Evolutionary conservation across 2,329 filamentous ascomycete species (phyloP).

Genomic region (Cladobotryum mycophilum): DNA sequence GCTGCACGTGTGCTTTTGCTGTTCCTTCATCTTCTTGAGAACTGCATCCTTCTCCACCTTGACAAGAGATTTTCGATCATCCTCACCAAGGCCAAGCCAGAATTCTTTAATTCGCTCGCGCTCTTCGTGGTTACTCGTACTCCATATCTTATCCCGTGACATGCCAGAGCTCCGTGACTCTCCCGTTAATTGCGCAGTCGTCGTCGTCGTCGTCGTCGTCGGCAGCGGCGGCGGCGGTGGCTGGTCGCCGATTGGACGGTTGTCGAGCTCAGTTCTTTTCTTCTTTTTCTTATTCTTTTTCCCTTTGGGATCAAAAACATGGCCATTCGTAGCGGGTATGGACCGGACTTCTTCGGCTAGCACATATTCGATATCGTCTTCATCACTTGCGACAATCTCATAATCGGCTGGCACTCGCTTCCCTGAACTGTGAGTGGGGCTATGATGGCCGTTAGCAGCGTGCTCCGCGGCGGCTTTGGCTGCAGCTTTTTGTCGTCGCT

Average conservation of each 20-base stretch:
- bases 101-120: constrained; percentile 97
- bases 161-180: constrained; percentile 36
- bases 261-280: constrained; percentile 20
- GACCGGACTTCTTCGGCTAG: constrained; percentile 24
- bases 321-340: constrained; percentile 27
- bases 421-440: constrained; percentile 25
- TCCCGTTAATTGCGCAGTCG: constrained; percentile 21
- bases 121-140: constrained; percentile 88
- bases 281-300: constrained; percentile 66
- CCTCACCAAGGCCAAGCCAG: constrained; percentile 90
- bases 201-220: too few relatives aligned
- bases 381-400: constrained; percentile 51
- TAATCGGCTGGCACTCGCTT: constrained; percentile 32
- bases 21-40: constrained; percentile 98
- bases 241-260: constrained; percentile 3
- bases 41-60: constrained; percentile 99
- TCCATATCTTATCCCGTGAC: constrained; percentile 89
- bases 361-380: constrained; percentile 41
- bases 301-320: constrained; percentile 32
- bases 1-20: constrained; percentile 98
- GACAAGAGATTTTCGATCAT: constrained; percentile 88
- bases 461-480: constrained; percentile 52
- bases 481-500: constrained; percentile 80
- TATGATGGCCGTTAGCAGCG: constrained; percentile 35
- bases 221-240: too few relatives aligned